These are phyloP conservation scores for Microbotryum saponariae DNA, from an alignment of 1,284 basidiomycete genomes.

Conservation along the genomic window DNA sequence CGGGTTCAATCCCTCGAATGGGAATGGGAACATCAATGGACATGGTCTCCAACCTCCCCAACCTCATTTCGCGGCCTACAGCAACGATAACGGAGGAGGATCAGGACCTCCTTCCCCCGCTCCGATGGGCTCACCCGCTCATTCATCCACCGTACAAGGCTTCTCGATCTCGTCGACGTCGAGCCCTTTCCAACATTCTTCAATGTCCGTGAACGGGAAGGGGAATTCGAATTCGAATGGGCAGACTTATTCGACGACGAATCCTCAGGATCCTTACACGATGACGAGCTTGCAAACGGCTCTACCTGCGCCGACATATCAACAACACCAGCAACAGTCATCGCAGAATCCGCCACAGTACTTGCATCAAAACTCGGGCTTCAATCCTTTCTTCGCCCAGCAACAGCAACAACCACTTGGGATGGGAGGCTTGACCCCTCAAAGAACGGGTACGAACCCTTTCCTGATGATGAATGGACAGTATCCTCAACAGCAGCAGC, in stretches of 20 bases:
- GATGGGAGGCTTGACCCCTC: slow-evolving; percentile 3
- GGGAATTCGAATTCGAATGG: not conserved
- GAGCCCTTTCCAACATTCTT: not conserved
- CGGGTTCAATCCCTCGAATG: not conserved
- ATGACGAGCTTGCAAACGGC: not conserved
- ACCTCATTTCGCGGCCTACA: not conserved
- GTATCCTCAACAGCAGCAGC: too few relatives aligned
- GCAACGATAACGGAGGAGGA: not conserved
- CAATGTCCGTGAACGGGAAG: not conserved
- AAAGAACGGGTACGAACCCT: slow-evolving; percentile 7
- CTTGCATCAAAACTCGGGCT: not conserved
- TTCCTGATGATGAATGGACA: not conserved
- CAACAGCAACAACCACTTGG: not conserved
- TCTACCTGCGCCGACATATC: not conserved
- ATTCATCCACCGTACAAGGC: not conserved
- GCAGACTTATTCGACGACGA: not conserved
- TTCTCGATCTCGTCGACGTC: not conserved
- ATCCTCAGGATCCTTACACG: not conserved
- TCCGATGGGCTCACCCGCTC: not conserved
- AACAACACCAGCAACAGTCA: slow-evolving; percentile 1
- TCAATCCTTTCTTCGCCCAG: not conserved
- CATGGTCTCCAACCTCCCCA: not conserved
- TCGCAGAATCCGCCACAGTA: not conserved
- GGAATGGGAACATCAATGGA: too few relatives aligned
- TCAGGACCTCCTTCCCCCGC: not conserved